Evolutionary conservation across 2,329 filamentous ascomycete genomes (phyloP).

Genomic region (Diplocarpon mali): DNA sequence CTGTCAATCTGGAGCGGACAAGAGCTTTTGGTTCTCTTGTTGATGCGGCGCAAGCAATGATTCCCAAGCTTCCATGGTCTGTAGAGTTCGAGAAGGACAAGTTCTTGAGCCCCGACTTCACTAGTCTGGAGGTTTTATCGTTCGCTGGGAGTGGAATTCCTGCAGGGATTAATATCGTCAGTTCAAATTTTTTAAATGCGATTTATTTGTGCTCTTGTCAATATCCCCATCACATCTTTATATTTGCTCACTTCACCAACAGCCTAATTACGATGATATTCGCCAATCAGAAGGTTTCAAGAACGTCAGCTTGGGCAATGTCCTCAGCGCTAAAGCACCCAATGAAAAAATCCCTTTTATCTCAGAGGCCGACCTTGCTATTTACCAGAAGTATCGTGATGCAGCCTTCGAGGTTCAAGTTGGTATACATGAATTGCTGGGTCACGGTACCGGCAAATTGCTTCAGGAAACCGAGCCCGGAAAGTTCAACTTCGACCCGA

Average conservation of each 20-base stretch:
- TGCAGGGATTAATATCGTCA: conserved; percentile 51
- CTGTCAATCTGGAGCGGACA: conserved; percentile 86
- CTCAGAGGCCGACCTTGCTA: conserved; percentile 59
- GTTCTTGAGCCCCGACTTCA: conserved; percentile 92
- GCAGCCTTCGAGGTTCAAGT: conserved; percentile 90
- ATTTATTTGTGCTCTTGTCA: not conserved
- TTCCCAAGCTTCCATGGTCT: conserved; percentile 81
- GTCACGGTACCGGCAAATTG: conserved; percentile 88
- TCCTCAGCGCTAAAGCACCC: conserved; percentile 80
- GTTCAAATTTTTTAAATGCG: not conserved
- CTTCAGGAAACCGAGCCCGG: conserved; percentile 79
- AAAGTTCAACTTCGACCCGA: conserved; percentile 76
- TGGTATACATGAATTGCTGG: conserved; percentile 78
- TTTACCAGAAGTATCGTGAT: conserved; percentile 78
- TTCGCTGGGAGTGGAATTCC: conserved; percentile 59
- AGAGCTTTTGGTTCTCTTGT: conserved; percentile 80
- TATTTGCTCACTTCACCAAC: not conserved
- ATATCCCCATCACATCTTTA: not conserved
- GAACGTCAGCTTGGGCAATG: conserved; percentile 88
- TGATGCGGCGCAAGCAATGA: conserved; percentile 66
- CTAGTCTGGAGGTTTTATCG: conserved; percentile 80
- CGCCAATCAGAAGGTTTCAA: conserved; percentile 81
- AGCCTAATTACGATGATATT: conserved; percentile 63
- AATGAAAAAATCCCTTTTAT: conserved; percentile 93
- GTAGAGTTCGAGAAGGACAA: conserved; percentile 91